Evolutionary conservation across 805 yeast species (phyloP).

Genomic region (Saturnispora hagleri): DNA sequence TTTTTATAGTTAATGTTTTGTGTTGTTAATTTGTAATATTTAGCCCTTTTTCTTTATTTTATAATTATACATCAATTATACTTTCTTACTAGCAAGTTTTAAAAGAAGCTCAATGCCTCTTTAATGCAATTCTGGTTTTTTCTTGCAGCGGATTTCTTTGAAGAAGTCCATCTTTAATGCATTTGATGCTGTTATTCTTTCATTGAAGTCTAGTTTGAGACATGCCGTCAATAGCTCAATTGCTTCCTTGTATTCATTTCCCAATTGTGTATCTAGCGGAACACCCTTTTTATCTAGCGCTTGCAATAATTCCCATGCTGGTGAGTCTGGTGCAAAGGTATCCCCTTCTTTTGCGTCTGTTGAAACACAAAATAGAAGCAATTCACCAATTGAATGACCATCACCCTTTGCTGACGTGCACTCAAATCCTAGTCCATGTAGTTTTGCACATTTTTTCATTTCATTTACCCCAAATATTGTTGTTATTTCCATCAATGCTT

Average conservation of each 20-base stretch:
- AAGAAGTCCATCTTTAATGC: slow-evolving; percentile 54
- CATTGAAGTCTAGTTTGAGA: slow-evolving; percentile 47
- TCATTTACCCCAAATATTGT: slow-evolving; percentile 67
- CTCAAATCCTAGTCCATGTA: slow-evolving; percentile 87
- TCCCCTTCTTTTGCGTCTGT: slow-evolving; percentile 42
- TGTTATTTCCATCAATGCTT: slow-evolving; percentile 80
- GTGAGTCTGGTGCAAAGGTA: slow-evolving; percentile 62
- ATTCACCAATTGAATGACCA: slow-evolving; percentile 30
- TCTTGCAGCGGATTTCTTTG: slow-evolving; percentile 14
- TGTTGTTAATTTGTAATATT: neutral
- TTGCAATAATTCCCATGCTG: slow-evolving; percentile 54
- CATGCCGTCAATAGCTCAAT: slow-evolving; percentile 49
- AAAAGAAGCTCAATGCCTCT: neutral
- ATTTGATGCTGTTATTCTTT: slow-evolving; percentile 49
- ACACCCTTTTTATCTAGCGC: slow-evolving; percentile 38
- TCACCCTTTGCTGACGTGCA: slow-evolving; percentile 45
- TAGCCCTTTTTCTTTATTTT: neutral
- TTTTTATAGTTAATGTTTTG: neutral
- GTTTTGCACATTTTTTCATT: slow-evolving; percentile 65
- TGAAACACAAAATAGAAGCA: slow-evolving; percentile 35
- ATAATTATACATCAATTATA: neutral
- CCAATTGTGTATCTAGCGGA: slow-evolving; percentile 27
- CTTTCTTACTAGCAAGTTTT: neutral
- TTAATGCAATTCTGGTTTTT: neutral
- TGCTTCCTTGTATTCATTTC: slow-evolving; percentile 36